A percentile compares a stretch with the other conserved stretches of the same genome.
phyloP scores from a whole-genome alignment of 2,329 filamentous ascomycete genomes.

The Colletotrichum musae region DNA sequence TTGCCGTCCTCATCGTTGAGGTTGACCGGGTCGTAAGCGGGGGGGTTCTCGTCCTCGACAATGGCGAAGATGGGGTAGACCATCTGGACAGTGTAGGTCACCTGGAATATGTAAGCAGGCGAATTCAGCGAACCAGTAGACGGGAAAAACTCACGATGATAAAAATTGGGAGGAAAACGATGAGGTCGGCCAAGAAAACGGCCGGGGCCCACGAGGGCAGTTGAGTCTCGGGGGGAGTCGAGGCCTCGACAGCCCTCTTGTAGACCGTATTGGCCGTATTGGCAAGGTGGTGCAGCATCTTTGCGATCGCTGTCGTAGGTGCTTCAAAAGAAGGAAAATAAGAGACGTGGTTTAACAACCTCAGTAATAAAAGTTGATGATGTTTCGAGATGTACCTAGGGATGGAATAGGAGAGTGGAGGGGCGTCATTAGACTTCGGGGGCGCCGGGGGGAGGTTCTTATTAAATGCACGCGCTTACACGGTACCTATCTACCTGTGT shows the following conservation, averaged over 20 bases:
- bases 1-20: slow-evolving; percentile 56
- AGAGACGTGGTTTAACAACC: neutral
- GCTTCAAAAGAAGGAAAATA: neutral
- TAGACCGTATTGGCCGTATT: slow-evolving; percentile 40
- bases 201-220: slow-evolving; percentile 57
- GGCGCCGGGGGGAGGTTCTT: too few species aligned
- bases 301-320: neutral
- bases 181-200: slow-evolving; percentile 56
- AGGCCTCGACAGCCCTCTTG: slow-evolving; percentile 53
- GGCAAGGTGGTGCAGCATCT: slow-evolving; percentile 30
- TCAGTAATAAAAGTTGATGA: neutral
- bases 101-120: slow-evolving; percentile 49
- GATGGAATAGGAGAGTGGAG: slow-evolving; percentile 5
- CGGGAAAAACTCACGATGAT: slow-evolving; percentile 55
- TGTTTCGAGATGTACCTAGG: neutral
- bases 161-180: slow-evolving; percentile 62
- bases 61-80: slow-evolving; percentile 70
- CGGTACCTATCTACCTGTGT: neutral
- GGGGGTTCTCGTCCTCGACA: slow-evolving; percentile 70
- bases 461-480: too few species aligned
- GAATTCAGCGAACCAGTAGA: neutral
- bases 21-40: slow-evolving; percentile 67
- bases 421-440: neutral
- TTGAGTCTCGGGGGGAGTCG: slow-evolving; percentile 45
- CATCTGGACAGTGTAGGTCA: slow-evolving; percentile 64